Evolutionary conservation across 2,329 filamentous ascomycete species (phyloP).

Genomic region (Colletotrichum kahawae): DNA sequence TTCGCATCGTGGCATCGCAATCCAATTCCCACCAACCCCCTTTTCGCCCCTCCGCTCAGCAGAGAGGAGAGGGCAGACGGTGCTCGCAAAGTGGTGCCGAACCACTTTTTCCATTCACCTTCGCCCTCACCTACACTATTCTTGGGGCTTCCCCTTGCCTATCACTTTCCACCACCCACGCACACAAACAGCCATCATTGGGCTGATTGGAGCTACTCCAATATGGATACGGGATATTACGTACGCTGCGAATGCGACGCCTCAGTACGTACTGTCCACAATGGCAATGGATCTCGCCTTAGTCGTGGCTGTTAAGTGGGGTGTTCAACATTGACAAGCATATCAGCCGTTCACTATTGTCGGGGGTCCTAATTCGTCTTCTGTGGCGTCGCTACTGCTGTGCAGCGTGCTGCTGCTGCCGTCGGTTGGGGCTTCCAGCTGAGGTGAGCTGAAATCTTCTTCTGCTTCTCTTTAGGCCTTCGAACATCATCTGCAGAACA

Average conservation of each 20-base stretch:
- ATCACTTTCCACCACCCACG: neutral
- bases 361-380: neutral
- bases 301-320: slow-evolving; percentile 9
- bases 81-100: neutral
- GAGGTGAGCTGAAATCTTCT: neutral
- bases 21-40: neutral
- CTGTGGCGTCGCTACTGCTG: neutral
- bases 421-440: neutral
- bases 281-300: neutral
- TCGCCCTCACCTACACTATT: neutral
- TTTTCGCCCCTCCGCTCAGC: neutral
- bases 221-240: slow-evolving; percentile 16
- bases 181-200: neutral
- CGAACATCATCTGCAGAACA: neutral
- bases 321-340: slow-evolving; percentile 1
- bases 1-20: neutral
- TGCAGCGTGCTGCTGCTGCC: neutral
- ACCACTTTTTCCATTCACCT: slow-evolving; percentile 1
- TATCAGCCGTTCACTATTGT: neutral
- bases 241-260: neutral
- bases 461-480: neutral
- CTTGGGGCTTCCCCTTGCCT: neutral
- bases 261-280: neutral
- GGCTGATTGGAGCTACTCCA: neutral
- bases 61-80: neutral